Evolutionary conservation across 139 green algal genomes (phyloP).

Genomic region (Picochlorum sp.): DNA sequence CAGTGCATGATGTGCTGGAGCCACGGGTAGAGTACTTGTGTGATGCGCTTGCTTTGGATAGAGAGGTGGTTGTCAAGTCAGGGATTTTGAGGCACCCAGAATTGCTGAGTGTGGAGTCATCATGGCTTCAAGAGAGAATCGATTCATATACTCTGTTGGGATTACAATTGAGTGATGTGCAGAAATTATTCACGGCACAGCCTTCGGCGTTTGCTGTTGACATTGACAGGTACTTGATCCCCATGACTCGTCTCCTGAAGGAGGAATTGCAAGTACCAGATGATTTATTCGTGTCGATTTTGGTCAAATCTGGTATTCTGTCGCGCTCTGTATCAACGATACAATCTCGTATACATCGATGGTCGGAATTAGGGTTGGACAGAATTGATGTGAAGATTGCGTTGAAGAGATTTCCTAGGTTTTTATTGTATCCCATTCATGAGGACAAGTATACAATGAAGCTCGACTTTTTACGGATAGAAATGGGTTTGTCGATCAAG

Average conservation of each 20-base stretch:
- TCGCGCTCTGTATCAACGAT: slow-evolving; percentile 18
- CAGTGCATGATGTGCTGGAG: slow-evolving; percentile 17
- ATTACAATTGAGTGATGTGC: not conserved
- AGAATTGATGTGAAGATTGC: not conserved
- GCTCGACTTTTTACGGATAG: slow-evolving; percentile 16
- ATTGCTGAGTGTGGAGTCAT: slow-evolving; percentile 12
- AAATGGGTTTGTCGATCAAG: slow-evolving; percentile 5
- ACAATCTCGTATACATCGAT: slow-evolving; percentile 11
- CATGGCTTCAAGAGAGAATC: not conserved
- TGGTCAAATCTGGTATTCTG: slow-evolving; percentile 8
- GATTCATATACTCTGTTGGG: slow-evolving; percentile 7
- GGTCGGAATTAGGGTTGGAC: slow-evolving; percentile 13
- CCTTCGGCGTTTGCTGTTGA: slow-evolving; percentile 1
- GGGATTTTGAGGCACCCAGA: slow-evolving; percentile 16
- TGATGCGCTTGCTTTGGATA: not conserved
- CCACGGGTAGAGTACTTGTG: slow-evolving; percentile 13
- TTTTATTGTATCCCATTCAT: slow-evolving; percentile 23
- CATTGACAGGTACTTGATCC: not conserved
- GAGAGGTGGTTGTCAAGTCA: not conserved
- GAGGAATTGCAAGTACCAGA: slow-evolving; percentile 3
- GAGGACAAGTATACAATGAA: slow-evolving; percentile 22
- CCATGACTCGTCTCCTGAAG: not conserved
- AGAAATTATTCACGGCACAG: slow-evolving; percentile 4
- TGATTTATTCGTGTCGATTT: slow-evolving; percentile 3
- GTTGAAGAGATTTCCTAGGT: slow-evolving; percentile 8